These are phyloP conservation scores for Camelina laxa DNA, from an alignment of 345 rosid species.

Conservation along the genomic window DNA sequence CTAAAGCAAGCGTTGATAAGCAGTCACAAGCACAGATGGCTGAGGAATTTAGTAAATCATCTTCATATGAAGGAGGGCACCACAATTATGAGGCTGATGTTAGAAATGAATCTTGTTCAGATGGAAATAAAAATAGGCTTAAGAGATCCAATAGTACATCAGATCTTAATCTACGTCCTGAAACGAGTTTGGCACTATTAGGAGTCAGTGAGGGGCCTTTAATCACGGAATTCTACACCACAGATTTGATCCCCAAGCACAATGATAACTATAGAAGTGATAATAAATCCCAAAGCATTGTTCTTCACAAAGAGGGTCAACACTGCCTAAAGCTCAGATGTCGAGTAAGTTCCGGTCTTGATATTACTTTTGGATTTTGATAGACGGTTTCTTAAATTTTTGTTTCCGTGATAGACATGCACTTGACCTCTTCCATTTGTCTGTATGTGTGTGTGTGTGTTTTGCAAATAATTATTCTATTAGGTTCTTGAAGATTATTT, in stretches of 20 bases:
- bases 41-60: conserved; percentile 42
- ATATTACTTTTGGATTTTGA: conserved; percentile 30
- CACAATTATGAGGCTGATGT: conserved; percentile 40
- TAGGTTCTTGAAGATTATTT: conserved; percentile 17
- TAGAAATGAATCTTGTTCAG: conserved; percentile 37
- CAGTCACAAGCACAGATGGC: conserved; percentile 41
- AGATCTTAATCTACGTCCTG: conserved; percentile 59
- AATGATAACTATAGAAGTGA: conserved; percentile 45
- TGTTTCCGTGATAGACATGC: conserved; percentile 20
- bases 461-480: conserved; percentile 12
- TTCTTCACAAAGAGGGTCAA: conserved; percentile 55
- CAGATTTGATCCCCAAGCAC: conserved; percentile 51
- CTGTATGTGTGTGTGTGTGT: background rate
- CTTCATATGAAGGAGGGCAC: conserved; percentile 43
- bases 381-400: conserved; percentile 19
- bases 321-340: conserved; percentile 67
- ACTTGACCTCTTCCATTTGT: conserved; percentile 36
- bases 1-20: conserved; percentile 48
- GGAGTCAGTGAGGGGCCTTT: conserved; percentile 66
- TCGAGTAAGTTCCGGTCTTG: conserved; percentile 63
- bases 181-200: conserved; percentile 50
- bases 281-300: conserved; percentile 47
- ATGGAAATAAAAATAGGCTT: conserved; percentile 64
- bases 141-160: conserved; percentile 91
- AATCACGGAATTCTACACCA: conserved; percentile 76